A percentile compares a stretch with the other conserved stretches of the same genome.
phyloP scores from a whole-genome alignment of 2,329 filamentous ascomycete species.

The Pestalotiopsis sp. region DNA sequence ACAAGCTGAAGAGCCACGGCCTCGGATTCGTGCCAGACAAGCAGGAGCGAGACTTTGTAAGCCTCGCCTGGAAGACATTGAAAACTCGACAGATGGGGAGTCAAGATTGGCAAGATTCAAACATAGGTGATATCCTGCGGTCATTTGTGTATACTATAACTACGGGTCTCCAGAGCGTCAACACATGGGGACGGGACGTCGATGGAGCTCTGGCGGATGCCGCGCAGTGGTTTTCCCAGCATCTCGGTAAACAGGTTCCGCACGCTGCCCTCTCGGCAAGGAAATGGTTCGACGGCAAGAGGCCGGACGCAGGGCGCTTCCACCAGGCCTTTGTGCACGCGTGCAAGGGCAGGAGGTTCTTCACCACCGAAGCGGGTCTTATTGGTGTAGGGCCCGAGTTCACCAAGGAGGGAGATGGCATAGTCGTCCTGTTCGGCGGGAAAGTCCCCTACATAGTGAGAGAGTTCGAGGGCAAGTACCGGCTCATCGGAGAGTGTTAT shows the following conservation, averaged over 20 bases:
- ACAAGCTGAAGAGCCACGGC: slow-evolving; percentile 19
- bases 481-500: slow-evolving; percentile 23
- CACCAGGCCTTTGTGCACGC: slow-evolving; percentile 18
- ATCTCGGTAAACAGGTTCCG: slow-evolving; percentile 11
- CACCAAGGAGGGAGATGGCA: slow-evolving; percentile 16
- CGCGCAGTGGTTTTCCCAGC: not conserved
- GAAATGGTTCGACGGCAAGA: not conserved
- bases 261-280: not conserved
- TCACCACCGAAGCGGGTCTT: slow-evolving; percentile 15
- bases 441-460: slow-evolving; percentile 19
- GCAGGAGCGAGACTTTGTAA: slow-evolving; percentile 20
- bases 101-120: not conserved
- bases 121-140: not conserved
- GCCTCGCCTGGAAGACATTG: slow-evolving; percentile 16
- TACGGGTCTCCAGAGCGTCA: not conserved
- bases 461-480: slow-evolving; percentile 10
- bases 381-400: slow-evolving; percentile 21
- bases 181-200: not conserved
- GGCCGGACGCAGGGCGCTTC: slow-evolving; percentile 16
- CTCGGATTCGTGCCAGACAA: slow-evolving; percentile 16
- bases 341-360: slow-evolving; percentile 19
- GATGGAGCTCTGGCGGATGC: not conserved
- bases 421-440: slow-evolving; percentile 20
- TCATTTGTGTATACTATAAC: not conserved
- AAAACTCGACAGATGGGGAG: not conserved